These are phyloP conservation scores for Elasticomyces elasticus DNA, from an alignment of 495 filamentous ascomycete genomes.

Conservation along the genomic window DNA sequence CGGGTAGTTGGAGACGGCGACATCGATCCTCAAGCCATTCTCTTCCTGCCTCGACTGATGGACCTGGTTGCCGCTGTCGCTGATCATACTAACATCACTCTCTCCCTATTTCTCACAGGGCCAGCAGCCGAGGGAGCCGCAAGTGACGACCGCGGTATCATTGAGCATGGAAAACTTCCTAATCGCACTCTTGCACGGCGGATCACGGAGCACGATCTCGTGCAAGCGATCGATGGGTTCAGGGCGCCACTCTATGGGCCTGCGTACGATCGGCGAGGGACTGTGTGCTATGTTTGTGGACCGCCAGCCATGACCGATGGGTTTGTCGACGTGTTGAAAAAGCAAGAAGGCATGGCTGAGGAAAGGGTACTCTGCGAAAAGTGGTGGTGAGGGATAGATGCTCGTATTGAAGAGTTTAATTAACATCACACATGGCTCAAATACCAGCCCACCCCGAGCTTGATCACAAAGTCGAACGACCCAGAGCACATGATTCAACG, in stretches of 20 bases:
- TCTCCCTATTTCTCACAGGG: constrained; percentile 18
- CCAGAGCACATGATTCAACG: too few relatives aligned
- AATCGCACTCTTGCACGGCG: constrained; percentile 15
- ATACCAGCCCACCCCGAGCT: too few relatives aligned
- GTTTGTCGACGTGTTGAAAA: constrained; percentile 47
- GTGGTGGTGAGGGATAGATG: constrained; percentile 58
- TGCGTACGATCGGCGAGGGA: constrained; percentile 35
- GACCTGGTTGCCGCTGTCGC: constrained; percentile 13
- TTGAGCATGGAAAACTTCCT: constrained; percentile 17
- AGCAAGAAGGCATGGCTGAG: constrained; percentile 43
- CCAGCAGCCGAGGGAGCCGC: neutral
- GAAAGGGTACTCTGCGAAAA: constrained; percentile 67
- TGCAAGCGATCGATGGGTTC: constrained; percentile 14
- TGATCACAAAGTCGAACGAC: too few relatives aligned
- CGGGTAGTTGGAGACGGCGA: constrained; percentile 11
- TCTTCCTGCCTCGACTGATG: constrained; percentile 30
- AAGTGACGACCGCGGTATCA: constrained; percentile 4
- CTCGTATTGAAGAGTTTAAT: too few relatives aligned
- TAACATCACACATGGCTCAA: too few relatives aligned
- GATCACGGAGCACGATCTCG: constrained; percentile 16
- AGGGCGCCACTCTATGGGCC: constrained; percentile 36
- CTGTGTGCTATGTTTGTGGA: constrained; percentile 71
- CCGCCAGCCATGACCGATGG: constrained; percentile 72
- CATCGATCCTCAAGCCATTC: constrained; percentile 18
- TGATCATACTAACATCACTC: constrained; percentile 11